These are phyloP conservation scores for Rhizophagus sp. DNA, from an alignment of 192 early-diverging fungal genomes.

Conservation along the genomic window DNA sequence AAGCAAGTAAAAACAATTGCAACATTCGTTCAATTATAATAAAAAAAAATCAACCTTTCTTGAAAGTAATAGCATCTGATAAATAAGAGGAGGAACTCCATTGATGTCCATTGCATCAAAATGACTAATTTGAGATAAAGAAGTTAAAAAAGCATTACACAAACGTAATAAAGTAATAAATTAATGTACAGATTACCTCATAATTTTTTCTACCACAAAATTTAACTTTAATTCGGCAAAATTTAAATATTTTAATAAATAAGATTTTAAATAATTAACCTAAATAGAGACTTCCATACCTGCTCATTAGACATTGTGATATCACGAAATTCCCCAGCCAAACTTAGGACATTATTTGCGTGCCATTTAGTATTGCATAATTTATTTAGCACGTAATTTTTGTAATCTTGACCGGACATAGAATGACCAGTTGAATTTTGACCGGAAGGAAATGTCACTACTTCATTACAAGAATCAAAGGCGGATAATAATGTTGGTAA, in stretches of 20 bases:
- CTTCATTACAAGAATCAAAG: slow-evolving; percentile 20
- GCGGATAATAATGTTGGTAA: slow-evolving; percentile 37
- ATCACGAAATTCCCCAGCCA: slow-evolving; percentile 38
- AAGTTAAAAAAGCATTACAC: neutral
- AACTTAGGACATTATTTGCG: slow-evolving; percentile 34
- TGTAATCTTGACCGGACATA: slow-evolving; percentile 38
- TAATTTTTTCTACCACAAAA: slow-evolving; percentile 35
- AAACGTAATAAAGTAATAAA: neutral
- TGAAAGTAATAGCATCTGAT: slow-evolving; percentile 66
- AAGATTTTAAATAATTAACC: neutral
- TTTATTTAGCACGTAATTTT: slow-evolving; percentile 38
- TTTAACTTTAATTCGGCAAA: neutral
- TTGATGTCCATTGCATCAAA: slow-evolving; percentile 48
- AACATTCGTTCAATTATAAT: neutral
- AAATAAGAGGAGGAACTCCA: slow-evolving; percentile 66
- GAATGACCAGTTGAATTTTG: slow-evolving; percentile 24
- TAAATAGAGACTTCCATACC: slow-evolving; percentile 24
- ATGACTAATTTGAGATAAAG: slow-evolving; percentile 34
- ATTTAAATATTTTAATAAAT: neutral
- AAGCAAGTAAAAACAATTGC: neutral
- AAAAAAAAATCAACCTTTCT: slow-evolving; percentile 44
- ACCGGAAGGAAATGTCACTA: slow-evolving; percentile 9
- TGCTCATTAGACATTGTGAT: slow-evolving; percentile 39
- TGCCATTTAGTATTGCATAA: slow-evolving; percentile 42
- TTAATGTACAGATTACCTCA: slow-evolving; percentile 34